Base-by-base conservation (phyloP, 306 rosid genomes). In the Astragalus glycyphyllos region DNA sequence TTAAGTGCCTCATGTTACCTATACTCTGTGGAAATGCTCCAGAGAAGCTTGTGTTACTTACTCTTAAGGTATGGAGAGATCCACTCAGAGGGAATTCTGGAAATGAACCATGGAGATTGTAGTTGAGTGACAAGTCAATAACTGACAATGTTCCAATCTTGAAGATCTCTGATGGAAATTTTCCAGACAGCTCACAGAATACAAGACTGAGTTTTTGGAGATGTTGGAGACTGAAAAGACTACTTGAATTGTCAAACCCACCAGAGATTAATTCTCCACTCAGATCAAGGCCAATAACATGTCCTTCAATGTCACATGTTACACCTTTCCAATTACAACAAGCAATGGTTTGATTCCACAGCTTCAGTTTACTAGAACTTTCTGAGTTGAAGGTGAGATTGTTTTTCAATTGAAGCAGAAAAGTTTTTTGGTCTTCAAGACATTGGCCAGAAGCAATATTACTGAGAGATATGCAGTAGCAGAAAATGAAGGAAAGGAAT, bases 241-340 rank as follows among this genome's bases (percentile, higher is more conserved):
- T 7, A 2, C 69, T 68, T 37, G 80, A 68, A 12, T 68, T 6
- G 3, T 59, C 64, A 26, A 76, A 5, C 16, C 58, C 71, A 7
- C 71, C 53, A 12, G 2, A 9, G 13, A 77, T 77, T 2, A n/a
- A 4, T 53, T 69, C 76, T 9, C 2, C 23, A 51, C 66, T 51
- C 1, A 69, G 37, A 11, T 77, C 66, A 8, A 77, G 65, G 8
- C 76, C 66, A 17, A 29, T 42, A 31, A 77, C 76, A n/a, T 34
- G 66, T 6, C 81, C 72, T 7, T 74, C 26, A 0, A 57, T 32
- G 11, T 67, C 69, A 57, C 84, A 86, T 6, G 61, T 42, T 1
- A 88, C 84, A n/a, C 88, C 94, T 0, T 1, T 32, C 93, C 93
- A 83, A 5, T 55, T 5, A 63, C 86, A 79, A 8, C 65, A 75